Percentiles rank a stretch among this genome's conserved stretches.
Conservation (phyloP, 371 early-diverging fungal species). For the Lichtheimia corymbifera region DNA sequence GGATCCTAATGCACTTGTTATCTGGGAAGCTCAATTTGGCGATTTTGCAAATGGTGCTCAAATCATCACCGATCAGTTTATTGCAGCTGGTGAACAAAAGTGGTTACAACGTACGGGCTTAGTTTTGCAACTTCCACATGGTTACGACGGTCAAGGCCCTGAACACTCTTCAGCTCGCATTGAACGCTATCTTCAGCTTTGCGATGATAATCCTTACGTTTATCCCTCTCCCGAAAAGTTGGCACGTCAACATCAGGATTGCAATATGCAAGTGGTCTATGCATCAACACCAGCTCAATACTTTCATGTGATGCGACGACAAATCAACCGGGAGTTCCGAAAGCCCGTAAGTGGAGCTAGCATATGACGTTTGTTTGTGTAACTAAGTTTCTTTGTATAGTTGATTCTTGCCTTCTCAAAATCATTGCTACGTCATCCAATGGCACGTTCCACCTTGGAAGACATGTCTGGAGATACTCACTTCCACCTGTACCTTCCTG, state of each 20-base stretch:
- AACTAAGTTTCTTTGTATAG: conserved; percentile 21
- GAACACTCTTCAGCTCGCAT: conserved; percentile 95
- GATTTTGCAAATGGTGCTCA: conserved; percentile 97
- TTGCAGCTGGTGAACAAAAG: conserved; percentile 94
- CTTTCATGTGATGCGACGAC: conserved; percentile 95
- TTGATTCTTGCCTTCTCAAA: conserved; percentile 91
- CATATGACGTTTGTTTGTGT: neutral
- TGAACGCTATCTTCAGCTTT: conserved; percentile 93
- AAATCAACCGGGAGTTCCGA: conserved; percentile 95
- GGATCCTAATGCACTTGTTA: conserved; percentile 87
- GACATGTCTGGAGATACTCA: conserved; percentile 84
- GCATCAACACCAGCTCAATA: conserved; percentile 94
- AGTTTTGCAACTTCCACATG: conserved; percentile 92
- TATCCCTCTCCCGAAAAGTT: conserved; percentile 82
- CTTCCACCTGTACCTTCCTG: conserved; percentile 92
- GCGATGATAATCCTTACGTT: conserved; percentile 90
- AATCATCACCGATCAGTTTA: conserved; percentile 96
- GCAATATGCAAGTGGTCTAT: conserved; percentile 97
- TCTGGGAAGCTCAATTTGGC: conserved; percentile 99
- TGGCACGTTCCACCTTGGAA: conserved; percentile 78
- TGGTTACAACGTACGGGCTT: conserved; percentile 96
- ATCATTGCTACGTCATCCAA: conserved; percentile 91
- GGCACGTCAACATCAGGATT: conserved; percentile 92
- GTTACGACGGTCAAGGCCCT: conserved; percentile 97
- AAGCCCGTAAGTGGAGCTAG: conserved; percentile 70